Evolutionary conservation across 257 asterid genomes (phyloP), one percentile per base, ranked within the genome.

Genomic region (Scutellaria barbata): DNA sequence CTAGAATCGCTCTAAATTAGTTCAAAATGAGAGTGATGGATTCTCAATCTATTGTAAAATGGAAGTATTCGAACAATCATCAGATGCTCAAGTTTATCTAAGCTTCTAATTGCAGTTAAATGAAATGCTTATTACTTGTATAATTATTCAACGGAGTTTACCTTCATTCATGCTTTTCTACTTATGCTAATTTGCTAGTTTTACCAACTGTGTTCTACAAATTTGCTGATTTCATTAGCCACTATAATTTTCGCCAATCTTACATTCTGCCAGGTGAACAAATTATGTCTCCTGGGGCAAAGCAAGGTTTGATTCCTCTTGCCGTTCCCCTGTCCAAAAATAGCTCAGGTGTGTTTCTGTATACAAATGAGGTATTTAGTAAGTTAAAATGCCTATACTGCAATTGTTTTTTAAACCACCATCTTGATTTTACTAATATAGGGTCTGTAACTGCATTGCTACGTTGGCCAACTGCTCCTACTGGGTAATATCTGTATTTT

Each of bases 381-480:
- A 30, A 75, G 12, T 74, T 66, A 10, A 76, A 37, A n/a, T 57
- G 17, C 68, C 41, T 12, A 51, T 74, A 3, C 45, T 66, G 50
- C 64, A 53, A 25, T 66, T 63, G 2, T 46, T 54, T 43, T 66
- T 67, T 53, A 22, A 51, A 39, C 25, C 50, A 61, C 57, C 39
- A 63, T 50, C 20, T 59, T 17, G 75, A 46, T 63, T 78, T 68
- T 55, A 18, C 72, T 81, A 69, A 63, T 84, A 53, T 75, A 94
- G 99, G 96, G 79, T 85, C 96, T 68, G 52, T 89, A 64, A 88
- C 96, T 71, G 97, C 98, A 30, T 77, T 94, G 84, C 74, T 95
- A 74, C 88, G 98, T 17, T 95, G 99, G 99, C 99, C 99, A 72
- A 95, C 99, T 81, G 95, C 99, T 74, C 99, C 98, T 35, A 50